Evolutionary conservation across 306 rosid species (phyloP).

Genomic region (Coriaria nepalensis): DNA sequence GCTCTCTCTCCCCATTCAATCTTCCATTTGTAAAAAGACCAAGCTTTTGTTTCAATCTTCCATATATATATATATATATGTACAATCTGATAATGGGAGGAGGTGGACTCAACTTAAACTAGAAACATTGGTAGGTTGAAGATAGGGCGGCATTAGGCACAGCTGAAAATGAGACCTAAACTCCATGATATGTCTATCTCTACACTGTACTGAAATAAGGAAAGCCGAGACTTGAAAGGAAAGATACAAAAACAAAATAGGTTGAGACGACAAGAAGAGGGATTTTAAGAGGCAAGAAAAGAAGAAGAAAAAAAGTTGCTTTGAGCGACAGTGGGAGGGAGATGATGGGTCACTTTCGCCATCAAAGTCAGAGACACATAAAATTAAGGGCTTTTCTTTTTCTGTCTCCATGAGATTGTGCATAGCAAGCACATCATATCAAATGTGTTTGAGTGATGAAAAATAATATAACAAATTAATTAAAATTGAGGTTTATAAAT

Average conservation of each 20-base stretch:
- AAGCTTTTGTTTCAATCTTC: background rate
- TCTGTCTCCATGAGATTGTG: too few relatives aligned
- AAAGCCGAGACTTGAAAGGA: too few relatives aligned
- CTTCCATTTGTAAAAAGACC: background rate
- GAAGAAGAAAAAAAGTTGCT: background rate
- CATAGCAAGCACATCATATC: slow-evolving; percentile 4
- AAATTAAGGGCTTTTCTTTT: background rate
- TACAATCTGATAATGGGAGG: background rate
- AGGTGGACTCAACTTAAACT: background rate
- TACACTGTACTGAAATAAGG: too few relatives aligned
- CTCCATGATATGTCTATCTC: too few relatives aligned
- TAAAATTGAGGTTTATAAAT: too few relatives aligned
- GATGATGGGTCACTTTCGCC: slow-evolving; percentile 29
- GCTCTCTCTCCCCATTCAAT: slow-evolving; percentile 27
- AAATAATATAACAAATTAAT: too few relatives aligned
- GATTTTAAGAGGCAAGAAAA: slow-evolving; percentile 5
- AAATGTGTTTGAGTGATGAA: too few relatives aligned
- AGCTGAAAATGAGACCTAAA: too few relatives aligned
- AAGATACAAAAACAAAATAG: too few relatives aligned
- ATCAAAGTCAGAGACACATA: slow-evolving; percentile 29
- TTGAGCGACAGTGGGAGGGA: slow-evolving; percentile 2
- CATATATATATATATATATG: too few relatives aligned
- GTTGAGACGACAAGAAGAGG: slow-evolving; percentile 6
- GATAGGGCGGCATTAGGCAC: too few relatives aligned
- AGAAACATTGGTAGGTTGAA: background rate